Evolutionary conservation across 306 rosid genomes (phyloP), one percentile per base, ranked within the genome.

Genomic region (Cucurbita moschata): DNA sequence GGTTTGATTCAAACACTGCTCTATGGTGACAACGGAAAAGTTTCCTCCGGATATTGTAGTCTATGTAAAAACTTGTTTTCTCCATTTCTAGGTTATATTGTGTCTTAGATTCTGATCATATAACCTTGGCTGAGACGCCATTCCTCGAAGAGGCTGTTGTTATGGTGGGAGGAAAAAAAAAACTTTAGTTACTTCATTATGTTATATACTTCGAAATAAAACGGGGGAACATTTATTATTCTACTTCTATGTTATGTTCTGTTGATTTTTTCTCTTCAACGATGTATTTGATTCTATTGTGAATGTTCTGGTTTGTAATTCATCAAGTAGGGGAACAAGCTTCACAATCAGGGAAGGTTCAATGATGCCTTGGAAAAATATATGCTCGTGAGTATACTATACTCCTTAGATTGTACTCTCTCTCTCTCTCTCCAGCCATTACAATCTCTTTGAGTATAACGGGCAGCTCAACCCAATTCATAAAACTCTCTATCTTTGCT

Each of bases 311-410:
- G 76, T 77, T 71, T 70, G 70, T 83, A 30, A 58, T 79, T 46
- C 74, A 19, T 82, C 57, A 76, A 75, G 76, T 86, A 91, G 99
- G 99, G 97, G 23, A 94, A 94, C 83, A 90, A 82, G 71, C 84
- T 91, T 86, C 99, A 94, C 77, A 85, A 15, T 78, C 91, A 86
- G 79, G 95, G 99, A 66, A 88, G 78, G 81, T 94, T 77, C 82
- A 30, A 40, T 38, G 96, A 94, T 54, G 99, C 99, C 42, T 63
- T 59, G 82, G 77, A 85, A 80, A 94, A 94, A 80, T 94, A 94
- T 80, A 78, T 79, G 79, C 88, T 80, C 71, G 98, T 94, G 84
- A 77, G 98, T 85, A 35, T 37, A 43, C 52, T 30, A 67, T 55
- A 71, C 38, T 60, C 54, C 72, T 49, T 58, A 37, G 42, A 68